phyloP scores from a whole-genome alignment of 306 rosid species.

The Echinosophora koreensis region DNA sequence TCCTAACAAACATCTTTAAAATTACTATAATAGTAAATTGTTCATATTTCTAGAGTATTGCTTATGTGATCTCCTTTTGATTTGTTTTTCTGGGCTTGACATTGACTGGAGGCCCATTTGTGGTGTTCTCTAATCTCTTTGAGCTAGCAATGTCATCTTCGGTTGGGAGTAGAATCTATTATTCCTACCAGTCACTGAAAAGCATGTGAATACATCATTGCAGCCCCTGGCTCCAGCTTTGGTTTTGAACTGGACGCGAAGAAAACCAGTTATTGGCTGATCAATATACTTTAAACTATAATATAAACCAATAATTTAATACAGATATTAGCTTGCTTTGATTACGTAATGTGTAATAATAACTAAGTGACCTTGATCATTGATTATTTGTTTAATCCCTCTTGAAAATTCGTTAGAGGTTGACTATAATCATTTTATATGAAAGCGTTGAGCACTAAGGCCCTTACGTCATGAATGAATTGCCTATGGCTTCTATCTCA shows the following conservation, averaged over 20 bases:
- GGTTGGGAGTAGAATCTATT: too few relatives aligned
- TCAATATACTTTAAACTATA: background rate
- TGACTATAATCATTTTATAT: background rate
- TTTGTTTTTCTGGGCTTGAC: too few relatives aligned
- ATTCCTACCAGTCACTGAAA: too few relatives aligned
- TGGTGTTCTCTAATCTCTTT: too few relatives aligned
- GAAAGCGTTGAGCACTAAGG: constrained; percentile 22
- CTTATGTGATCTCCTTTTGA: too few relatives aligned
- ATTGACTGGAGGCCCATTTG: too few relatives aligned
- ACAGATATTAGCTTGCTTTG: background rate
- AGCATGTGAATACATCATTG: background rate
- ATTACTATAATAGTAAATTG: too few relatives aligned
- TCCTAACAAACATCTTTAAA: too few relatives aligned
- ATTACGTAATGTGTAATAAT: background rate
- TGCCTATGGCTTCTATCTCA: background rate
- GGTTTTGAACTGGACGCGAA: background rate
- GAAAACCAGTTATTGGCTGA: background rate
- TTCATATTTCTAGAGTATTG: too few relatives aligned
- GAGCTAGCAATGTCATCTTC: too few relatives aligned
- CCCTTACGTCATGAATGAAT: background rate
- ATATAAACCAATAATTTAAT: too few relatives aligned
- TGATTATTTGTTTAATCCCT: background rate
- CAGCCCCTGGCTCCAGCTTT: constrained; percentile 23
- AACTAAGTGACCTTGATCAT: background rate
- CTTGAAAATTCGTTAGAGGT: background rate